phyloP scores from a whole-genome alignment of 2,329 filamentous ascomycete genomes.

The Fusarium austroafricanum region DNA sequence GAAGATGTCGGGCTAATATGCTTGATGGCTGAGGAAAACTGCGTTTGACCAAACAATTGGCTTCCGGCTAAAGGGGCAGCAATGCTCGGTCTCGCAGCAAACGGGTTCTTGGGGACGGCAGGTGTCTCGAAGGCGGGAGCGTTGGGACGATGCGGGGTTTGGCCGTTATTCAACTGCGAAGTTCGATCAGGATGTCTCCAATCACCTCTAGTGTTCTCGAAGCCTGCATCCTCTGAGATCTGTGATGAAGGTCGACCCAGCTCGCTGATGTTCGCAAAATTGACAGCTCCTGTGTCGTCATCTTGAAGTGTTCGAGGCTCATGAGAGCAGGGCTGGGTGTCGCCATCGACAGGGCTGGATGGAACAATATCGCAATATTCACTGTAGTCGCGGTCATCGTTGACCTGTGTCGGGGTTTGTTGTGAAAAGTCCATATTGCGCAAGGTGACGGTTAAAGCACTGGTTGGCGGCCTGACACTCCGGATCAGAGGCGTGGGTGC shows the following conservation, averaged over 20 bases:
- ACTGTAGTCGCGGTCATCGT: constrained; percentile 68
- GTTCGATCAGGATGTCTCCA: constrained; percentile 54
- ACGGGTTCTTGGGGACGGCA: constrained; percentile 60
- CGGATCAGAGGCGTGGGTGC: constrained; percentile 32
- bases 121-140: constrained; percentile 61
- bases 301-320: constrained; percentile 55
- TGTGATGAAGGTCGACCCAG: constrained; percentile 55
- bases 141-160: constrained; percentile 50
- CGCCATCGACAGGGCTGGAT: constrained; percentile 45
- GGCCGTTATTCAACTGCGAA: constrained; percentile 49
- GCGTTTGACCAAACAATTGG: constrained; percentile 68
- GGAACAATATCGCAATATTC: constrained; percentile 51
- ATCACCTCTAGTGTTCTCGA: constrained; percentile 53
- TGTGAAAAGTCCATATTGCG: constrained; percentile 61
- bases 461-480: constrained; percentile 32
- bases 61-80: constrained; percentile 54
- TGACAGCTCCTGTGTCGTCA: constrained; percentile 63
- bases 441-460: constrained; percentile 30
- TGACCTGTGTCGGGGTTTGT: constrained; percentile 67
- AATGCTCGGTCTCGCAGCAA: constrained; percentile 52
- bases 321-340: constrained; percentile 46
- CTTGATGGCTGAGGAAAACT: constrained; percentile 64
- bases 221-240: constrained; percentile 56
- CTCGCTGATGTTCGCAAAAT: constrained; percentile 55
- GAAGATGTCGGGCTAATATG: constrained; percentile 67